Evolutionary conservation across 345 rosid species (phyloP), one percentile per base, ranked within the genome.

Genomic region (Lenwebbia sp.): DNA sequence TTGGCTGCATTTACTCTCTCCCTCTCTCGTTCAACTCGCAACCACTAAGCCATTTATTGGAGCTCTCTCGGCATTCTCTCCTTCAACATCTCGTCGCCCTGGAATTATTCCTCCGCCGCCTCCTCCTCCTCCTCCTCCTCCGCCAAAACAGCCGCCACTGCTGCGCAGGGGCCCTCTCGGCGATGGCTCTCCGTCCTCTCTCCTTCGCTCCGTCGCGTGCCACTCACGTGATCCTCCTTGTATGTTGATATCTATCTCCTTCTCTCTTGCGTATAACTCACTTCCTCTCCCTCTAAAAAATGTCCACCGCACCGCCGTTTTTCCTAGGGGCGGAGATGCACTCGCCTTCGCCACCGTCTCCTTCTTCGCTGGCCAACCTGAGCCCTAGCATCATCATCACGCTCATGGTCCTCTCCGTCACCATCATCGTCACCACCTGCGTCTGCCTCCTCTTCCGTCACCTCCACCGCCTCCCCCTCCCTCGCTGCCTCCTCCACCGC

Each of bases 401-500:
- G 70, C 86, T 91, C 33, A 87, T 95, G 52, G 92, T 95, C 28
- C 95, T 96, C n/a, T 90, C 89, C 74, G 86, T 91, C 33, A 92
- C 94, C 15, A 85, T 95, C 41, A 85, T 94, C 52, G 89, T 94
- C 82, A 94, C 98, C n/a, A 82, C 95, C 85, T 92, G 91, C 25
- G 91, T 95, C 85, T 95, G 95, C 54, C 92, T 95, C 56, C 90
- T 96, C 89, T 94, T 94, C 88, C 96, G 98, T 5, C 92, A 91
- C 82, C 92, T 93, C 88, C 93, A 92, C 90, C 96, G 95, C 54
- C 92, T 92, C 25, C 89, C 89, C 51, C 89, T 92, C 83, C 91
- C 88, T 26, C 92, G 91, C 28, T 91, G 94, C 85, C 94, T 96
- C 50, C 91, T 92, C 89, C 93, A 91, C 88, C 96, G 95, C 12